phyloP scores from a whole-genome alignment of 2,329 filamentous ascomycete species.

The Macrophomina tecta region DNA sequence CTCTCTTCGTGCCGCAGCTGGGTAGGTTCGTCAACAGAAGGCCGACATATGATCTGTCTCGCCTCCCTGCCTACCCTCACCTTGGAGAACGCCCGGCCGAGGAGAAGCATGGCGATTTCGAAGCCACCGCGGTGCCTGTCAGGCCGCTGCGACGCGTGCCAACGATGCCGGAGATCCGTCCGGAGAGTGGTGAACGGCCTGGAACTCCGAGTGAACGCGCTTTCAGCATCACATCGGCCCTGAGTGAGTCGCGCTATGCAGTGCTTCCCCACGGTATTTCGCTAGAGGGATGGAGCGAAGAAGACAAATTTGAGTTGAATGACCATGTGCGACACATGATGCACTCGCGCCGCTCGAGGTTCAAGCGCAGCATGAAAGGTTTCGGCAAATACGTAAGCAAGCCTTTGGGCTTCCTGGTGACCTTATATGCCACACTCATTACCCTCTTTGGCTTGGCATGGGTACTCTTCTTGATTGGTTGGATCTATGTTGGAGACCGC shows the following conservation, averaged over 20 bases:
- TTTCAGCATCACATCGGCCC: constrained; percentile 52
- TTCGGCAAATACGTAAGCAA: constrained; percentile 80
- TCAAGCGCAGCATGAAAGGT: constrained; percentile 79
- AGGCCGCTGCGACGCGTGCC: constrained; percentile 29
- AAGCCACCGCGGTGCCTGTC: neutral
- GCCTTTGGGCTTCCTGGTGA: constrained; percentile 82
- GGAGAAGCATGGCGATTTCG: neutral
- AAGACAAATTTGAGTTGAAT: constrained; percentile 78
- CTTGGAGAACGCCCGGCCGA: neutral
- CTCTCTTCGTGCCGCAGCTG: constrained; percentile 83
- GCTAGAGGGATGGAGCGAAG: constrained; percentile 75
- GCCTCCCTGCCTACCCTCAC: neutral
- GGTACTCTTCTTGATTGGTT: constrained; percentile 89
- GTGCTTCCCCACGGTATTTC: constrained; percentile 76
- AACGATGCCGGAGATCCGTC: constrained; percentile 1
- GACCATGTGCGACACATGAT: constrained; percentile 88
- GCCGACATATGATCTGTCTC: constrained; percentile 74
- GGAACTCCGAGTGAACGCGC: constrained; percentile 23
- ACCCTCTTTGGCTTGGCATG: constrained; percentile 85
- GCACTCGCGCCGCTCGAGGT: constrained; percentile 78
- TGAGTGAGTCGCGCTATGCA: constrained; percentile 76
- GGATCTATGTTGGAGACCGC: constrained; percentile 76
- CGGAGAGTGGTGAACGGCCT: neutral
- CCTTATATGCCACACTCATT: constrained; percentile 80
- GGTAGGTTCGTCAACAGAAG: constrained; percentile 76